Evolutionary conservation across 2,329 filamentous ascomycete genomes (phyloP).

Genomic region (Diaporthe sp.): DNA sequence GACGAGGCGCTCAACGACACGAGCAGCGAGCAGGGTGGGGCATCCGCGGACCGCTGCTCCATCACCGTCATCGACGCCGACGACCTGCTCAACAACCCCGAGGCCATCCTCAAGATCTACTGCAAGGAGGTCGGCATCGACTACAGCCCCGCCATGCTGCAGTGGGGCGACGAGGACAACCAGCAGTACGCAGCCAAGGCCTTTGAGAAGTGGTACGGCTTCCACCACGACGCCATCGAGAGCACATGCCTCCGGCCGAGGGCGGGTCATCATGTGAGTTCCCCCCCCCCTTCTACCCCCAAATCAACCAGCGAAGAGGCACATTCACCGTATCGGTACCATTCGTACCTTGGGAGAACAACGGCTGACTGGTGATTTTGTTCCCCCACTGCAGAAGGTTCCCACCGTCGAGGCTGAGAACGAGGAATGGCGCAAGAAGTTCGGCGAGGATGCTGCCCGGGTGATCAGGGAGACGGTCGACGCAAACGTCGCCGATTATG

Average conservation of each 20-base stretch:
- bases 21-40: slow-evolving; percentile 16
- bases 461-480: slow-evolving; percentile 77
- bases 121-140: slow-evolving; percentile 84
- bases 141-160: slow-evolving; percentile 81
- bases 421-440: slow-evolving; percentile 79
- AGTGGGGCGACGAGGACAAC: slow-evolving; percentile 82
- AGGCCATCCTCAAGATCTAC: slow-evolving; percentile 79
- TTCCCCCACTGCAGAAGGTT: slow-evolving; percentile 59
- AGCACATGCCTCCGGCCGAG: slow-evolving; percentile 81
- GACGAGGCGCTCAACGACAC: slow-evolving; percentile 40
- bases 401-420: slow-evolving; percentile 74
- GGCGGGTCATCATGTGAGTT: slow-evolving; percentile 68
- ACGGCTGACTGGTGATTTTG: not conserved
- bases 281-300: no score
- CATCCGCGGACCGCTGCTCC: slow-evolving; percentile 27
- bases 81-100: slow-evolving; percentile 88
- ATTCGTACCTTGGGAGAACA: not conserved
- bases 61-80: slow-evolving; percentile 95
- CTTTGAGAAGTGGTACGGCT: slow-evolving; percentile 98
- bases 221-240: slow-evolving; percentile 93
- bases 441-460: slow-evolving; percentile 75
- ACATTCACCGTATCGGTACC: no score
- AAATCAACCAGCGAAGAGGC: no score
- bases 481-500: slow-evolving; percentile 78
- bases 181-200: slow-evolving; percentile 74